These are phyloP conservation scores for Dendrobium catenatum DNA, from an alignment of 106 monocot species.

Conservation along the genomic window DNA sequence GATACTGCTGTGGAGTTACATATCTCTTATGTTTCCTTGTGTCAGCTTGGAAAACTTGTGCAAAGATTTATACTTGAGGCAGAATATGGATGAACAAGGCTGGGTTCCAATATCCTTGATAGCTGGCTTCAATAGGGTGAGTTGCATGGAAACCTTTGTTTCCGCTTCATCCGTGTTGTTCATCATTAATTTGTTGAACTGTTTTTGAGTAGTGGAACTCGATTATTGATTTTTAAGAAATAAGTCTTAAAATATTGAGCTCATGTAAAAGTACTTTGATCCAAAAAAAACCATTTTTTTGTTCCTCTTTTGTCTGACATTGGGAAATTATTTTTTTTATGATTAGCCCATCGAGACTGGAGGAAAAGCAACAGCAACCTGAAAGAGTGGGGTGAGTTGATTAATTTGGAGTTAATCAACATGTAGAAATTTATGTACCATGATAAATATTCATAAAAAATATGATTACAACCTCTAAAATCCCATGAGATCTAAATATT, in stretches of 20 bases:
- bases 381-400: too few species aligned
- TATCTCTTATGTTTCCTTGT: constrained; percentile 13
- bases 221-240: background rate
- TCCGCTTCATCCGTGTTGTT: background rate
- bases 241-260: background rate
- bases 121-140: constrained; percentile 75
- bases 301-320: background rate
- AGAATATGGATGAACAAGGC: constrained; percentile 85
- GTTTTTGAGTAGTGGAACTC: background rate
- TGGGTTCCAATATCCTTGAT: constrained; percentile 85
- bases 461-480: too few species aligned
- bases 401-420: too few species aligned
- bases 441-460: too few species aligned
- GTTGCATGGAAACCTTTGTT: constrained; percentile 11
- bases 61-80: constrained; percentile 63
- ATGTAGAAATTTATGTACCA: too few species aligned
- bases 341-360: too few species aligned
- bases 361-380: too few species aligned
- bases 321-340: background rate
- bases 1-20: background rate
- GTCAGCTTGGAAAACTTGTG: constrained; percentile 76
- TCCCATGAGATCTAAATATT: too few species aligned
- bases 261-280: background rate
- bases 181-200: background rate
- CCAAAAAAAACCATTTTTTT: background rate